A percentile compares a stretch with the other conserved stretches of the same genome.
Conservation (phyloP, 768 basidiomycete species). For the Mycena rosella region DNA sequence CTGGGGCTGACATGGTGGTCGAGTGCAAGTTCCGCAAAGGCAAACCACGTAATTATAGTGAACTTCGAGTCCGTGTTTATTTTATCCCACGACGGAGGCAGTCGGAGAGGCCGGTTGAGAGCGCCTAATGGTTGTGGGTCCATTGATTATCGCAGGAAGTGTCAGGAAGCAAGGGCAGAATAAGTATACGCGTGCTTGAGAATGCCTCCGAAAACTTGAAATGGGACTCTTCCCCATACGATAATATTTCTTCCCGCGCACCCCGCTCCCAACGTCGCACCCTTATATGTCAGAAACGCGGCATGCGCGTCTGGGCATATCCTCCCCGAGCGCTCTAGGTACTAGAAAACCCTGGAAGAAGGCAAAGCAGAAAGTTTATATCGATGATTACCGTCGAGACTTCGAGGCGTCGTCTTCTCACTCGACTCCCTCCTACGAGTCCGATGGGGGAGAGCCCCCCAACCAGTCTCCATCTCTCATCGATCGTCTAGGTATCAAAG, state of each 20-base stretch:
- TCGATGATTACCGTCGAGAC: constrained; percentile 4
- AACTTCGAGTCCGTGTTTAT: too few relatives aligned
- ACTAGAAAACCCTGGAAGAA: constrained; percentile 26
- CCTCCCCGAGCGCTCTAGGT: constrained; percentile 1
- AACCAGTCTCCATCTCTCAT: constrained; percentile 17
- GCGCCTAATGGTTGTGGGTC: too few relatives aligned
- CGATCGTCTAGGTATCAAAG: constrained; percentile 30
- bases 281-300: constrained; percentile 22
- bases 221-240: background rate
- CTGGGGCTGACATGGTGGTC: constrained; percentile 46
- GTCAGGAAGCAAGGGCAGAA: too few relatives aligned
- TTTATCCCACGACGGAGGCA: too few relatives aligned
- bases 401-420: constrained; percentile 8
- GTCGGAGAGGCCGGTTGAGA: too few relatives aligned
- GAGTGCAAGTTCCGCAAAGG: too few relatives aligned
- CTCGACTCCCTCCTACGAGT: constrained; percentile 2
- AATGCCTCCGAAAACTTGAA: background rate
- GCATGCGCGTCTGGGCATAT: constrained; percentile 17
- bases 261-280: background rate
- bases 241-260: background rate
- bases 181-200: background rate
- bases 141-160: too few relatives aligned
- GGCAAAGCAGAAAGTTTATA: constrained; percentile 6
- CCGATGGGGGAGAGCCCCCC: background rate
- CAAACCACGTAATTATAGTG: too few relatives aligned